Percentiles rank a stretch among this genome's conserved stretches.
Conservation (phyloP, 352 stramenopile species). For the Blastocystis sp. region DNA sequence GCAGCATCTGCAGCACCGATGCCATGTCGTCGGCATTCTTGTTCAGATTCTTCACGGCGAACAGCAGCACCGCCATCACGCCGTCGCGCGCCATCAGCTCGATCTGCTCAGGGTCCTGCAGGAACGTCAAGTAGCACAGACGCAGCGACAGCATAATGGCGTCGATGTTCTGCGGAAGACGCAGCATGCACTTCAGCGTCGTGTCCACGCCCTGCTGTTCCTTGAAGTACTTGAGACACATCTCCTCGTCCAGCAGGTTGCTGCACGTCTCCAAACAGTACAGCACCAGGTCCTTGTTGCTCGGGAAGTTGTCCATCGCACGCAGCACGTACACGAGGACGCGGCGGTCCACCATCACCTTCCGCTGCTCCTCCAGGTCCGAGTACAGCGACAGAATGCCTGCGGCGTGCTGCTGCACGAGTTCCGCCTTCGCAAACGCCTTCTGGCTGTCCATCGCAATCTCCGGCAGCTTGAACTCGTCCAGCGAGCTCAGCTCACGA, state of each 20-base stretch:
- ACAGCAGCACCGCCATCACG: slow-evolving; percentile 12
- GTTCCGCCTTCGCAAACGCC: slow-evolving; percentile 38
- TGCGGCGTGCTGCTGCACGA: slow-evolving; percentile 34
- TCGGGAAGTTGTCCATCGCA: slow-evolving; percentile 45
- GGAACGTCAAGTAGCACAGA: slow-evolving; percentile 49
- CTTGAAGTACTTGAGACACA: slow-evolving; percentile 10
- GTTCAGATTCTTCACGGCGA: slow-evolving; percentile 16
- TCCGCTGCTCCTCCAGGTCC: slow-evolving; percentile 21
- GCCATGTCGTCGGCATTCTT: slow-evolving; percentile 27
- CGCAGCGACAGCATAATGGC: slow-evolving; percentile 40
- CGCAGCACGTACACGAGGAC: slow-evolving; percentile 5
- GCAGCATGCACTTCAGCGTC: slow-evolving; percentile 38
- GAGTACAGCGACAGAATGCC: slow-evolving; percentile 37
- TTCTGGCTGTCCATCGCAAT: slow-evolving; percentile 42
- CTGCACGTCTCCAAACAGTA: slow-evolving; percentile 40
- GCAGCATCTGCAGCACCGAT: slow-evolving; percentile 45
- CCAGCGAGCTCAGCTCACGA: neutral
- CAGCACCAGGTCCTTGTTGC: slow-evolving; percentile 50
- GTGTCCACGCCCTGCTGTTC: slow-evolving; percentile 18
- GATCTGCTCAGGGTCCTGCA: slow-evolving; percentile 14
- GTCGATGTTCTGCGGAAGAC: slow-evolving; percentile 37
- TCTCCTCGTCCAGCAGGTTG: neutral
- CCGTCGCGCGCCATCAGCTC: slow-evolving; percentile 38
- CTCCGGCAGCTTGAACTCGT: slow-evolving; percentile 45
- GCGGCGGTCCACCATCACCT: slow-evolving; percentile 33